A percentile compares a stretch with the other conserved stretches of the same genome.
Conservation (phyloP, 75 land plant species). For the Chamaecyparis obtusa region DNA sequence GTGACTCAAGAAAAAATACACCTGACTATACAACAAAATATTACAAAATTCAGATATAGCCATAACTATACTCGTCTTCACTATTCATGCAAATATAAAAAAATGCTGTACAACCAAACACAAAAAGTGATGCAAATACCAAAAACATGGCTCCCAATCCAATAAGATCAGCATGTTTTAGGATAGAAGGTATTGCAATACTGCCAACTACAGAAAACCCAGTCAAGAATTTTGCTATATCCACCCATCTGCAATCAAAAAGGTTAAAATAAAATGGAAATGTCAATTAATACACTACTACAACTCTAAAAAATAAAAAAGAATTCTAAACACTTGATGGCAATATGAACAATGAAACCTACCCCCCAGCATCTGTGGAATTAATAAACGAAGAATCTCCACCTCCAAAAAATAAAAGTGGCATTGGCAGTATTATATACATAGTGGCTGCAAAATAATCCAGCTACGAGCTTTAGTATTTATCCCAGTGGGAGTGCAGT, state of each 20-base stretch:
- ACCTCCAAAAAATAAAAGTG: conserved; percentile 78
- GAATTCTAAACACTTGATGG: not conserved
- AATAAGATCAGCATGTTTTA: conserved; percentile 84
- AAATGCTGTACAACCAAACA: conserved; percentile 55
- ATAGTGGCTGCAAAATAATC: conserved; percentile 57
- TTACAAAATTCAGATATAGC: conserved; percentile 4
- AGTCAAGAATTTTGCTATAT: conserved; percentile 86
- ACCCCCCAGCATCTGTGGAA: conserved; percentile 39
- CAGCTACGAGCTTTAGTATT: not conserved
- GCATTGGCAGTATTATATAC: conserved; percentile 96
- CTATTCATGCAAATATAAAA: conserved; percentile 32
- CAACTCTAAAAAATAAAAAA: not conserved
- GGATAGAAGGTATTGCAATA: conserved; percentile 87
- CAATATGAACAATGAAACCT: not conserved
- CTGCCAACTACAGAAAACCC: conserved; percentile 90
- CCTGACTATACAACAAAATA: not conserved
- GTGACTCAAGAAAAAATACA: not conserved
- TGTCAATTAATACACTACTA: not conserved
- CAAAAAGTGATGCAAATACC: conserved; percentile 75
- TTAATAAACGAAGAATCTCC: conserved; percentile 43
- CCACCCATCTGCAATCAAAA: conserved; percentile 65
- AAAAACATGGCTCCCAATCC: conserved; percentile 78
- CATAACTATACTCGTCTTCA: conserved; percentile 19
- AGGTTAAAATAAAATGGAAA: not conserved
- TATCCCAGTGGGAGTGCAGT: not conserved